Evolutionary conservation across 345 rosid species (phyloP), one percentile per base, ranked within the genome.

Genomic region (Laguncularia racemosa): DNA sequence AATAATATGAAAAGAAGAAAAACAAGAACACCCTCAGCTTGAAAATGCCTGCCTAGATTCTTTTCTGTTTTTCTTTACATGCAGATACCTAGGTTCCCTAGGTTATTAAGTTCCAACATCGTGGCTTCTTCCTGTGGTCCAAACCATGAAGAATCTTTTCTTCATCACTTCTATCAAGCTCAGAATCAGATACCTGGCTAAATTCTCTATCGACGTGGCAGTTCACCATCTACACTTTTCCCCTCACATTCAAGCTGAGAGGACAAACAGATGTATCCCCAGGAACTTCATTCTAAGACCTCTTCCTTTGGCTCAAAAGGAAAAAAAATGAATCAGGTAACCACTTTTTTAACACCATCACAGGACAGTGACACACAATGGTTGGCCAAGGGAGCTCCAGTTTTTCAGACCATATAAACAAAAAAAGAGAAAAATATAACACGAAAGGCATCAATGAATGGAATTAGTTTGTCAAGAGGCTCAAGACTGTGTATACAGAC

Each of bases 261-360:
- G 40, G 40, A 9, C 40, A 33, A 33, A 33, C 40, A 33, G 40
- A 4, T 33, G 40, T 33, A 33, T 1, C 40, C 28, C 40, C 40
- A 33, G 40, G 40, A 33, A 33, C 40, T 33, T 33, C 40, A 33
- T 33, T 33, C 40, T 33, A 5, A 33, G 11, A 33, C 40, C 0
- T 4, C 40, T 33, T 33, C 9, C 40, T 1, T 33, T 7, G 11
- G 40, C 40, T 33, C 6, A 33, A 33, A 33, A 33, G 40, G 40
- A 33, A 9, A 33, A 51, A 28, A 44, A n/a, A n/a, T n/a, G 51
- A 58, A 16, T 51, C 50, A 58, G 13, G 61, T 19, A 47, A 47
- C 52, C 43, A 58, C 61, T 58, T 47, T 58, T 58, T 47, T 58
- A 48, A 14, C 44, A 48, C 53, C 61, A 26, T 40, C 21, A 47